Percentiles rank a stretch among this genome's conserved stretches.
Evolutionary conservation across 1,284 basidiomycete genomes (phyloP).

Genomic region (Exobasidium rhododendri): DNA sequence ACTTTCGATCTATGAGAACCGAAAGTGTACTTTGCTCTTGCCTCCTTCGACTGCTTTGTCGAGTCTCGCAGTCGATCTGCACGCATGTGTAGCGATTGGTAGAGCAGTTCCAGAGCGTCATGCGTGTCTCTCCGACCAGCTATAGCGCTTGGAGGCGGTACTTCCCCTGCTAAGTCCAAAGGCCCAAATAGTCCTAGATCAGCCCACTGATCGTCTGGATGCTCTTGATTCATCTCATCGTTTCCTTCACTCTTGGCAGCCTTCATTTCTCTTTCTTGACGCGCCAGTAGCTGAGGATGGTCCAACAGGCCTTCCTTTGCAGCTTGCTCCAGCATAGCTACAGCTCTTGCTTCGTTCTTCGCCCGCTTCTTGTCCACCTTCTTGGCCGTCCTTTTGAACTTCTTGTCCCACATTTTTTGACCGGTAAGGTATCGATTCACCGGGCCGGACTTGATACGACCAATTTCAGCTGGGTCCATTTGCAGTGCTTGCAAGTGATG

Average conservation of each 20-base stretch:
- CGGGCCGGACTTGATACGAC: conserved; percentile 59
- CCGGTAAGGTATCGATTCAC: conserved; percentile 34
- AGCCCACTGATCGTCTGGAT: conserved; percentile 20
- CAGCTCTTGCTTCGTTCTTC: conserved; percentile 17
- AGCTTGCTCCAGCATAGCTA: conserved; percentile 22
- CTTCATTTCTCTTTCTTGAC: background rate
- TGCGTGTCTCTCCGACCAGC: conserved; percentile 40
- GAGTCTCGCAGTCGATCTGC: background rate
- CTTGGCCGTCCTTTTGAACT: conserved; percentile 23
- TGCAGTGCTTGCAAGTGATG: conserved; percentile 66
- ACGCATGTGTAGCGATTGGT: conserved; percentile 4
- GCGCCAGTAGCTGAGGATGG: background rate
- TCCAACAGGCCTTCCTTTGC: conserved; percentile 24
- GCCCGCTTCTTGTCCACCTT: conserved; percentile 21
- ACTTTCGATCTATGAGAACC: background rate
- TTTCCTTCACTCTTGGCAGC: background rate
- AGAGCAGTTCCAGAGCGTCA: conserved; percentile 15
- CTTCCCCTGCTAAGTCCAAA: conserved; percentile 31
- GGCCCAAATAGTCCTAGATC: conserved; percentile 30
- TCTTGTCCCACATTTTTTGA: conserved; percentile 34
- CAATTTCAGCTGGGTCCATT: conserved; percentile 63
- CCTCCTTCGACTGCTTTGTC: background rate
- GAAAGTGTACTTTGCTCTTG: background rate
- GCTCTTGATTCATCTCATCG: background rate
- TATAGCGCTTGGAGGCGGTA: conserved; percentile 40